These are phyloP conservation scores for Dendrocalamus latiflorus DNA, from an alignment of 202 grass and related monocot genomes.

Conservation along the genomic window DNA sequence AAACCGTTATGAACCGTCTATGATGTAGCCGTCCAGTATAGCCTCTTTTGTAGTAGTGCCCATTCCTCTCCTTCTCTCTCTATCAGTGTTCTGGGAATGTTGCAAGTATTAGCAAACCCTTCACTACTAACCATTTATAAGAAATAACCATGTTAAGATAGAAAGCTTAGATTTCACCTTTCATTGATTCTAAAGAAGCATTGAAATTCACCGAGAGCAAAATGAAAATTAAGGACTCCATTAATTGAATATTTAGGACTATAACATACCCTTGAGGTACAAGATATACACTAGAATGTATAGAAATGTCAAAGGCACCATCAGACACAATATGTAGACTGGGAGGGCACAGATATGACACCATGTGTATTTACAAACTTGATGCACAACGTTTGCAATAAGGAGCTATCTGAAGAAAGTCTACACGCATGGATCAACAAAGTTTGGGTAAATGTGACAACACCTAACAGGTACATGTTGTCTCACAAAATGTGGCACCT, in stretches of 20 bases:
- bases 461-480: neutral
- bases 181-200: neutral
- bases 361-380: constrained; percentile 3
- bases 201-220: neutral
- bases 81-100: constrained; percentile 73
- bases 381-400: neutral
- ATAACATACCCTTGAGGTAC: neutral
- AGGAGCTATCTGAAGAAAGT: neutral
- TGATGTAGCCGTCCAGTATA: too few relatives aligned
- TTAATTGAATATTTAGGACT: neutral
- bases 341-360: neutral
- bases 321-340: neutral
- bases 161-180: neutral
- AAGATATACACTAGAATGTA: neutral
- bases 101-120: constrained; percentile 69
- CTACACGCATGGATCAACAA: constrained; percentile 3
- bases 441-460: neutral
- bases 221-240: neutral
- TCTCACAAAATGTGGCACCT: constrained; percentile 10
- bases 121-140: constrained; percentile 58
- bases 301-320: neutral
- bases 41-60: too few relatives aligned
- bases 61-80: too few relatives aligned
- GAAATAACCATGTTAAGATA: constrained; percentile 29
- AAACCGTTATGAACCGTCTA: too few relatives aligned